Evolutionary conservation across 1,139 yeast species (phyloP), one percentile per base, ranked within the genome.

Genomic region (Zygosaccharomyces pseudobailii): DNA sequence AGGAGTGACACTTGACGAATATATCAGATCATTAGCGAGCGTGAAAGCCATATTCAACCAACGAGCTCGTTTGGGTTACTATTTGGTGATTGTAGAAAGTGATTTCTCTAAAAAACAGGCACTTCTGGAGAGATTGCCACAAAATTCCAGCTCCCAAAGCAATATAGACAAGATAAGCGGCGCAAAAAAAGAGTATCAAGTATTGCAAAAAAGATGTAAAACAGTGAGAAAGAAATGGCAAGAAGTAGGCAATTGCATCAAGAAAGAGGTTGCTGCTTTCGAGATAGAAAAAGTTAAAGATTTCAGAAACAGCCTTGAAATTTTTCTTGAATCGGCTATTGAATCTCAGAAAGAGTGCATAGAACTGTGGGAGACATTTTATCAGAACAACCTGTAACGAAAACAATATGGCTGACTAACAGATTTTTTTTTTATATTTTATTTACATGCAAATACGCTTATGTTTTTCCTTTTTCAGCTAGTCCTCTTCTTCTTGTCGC

Each of bases 291-390:
- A 84, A 60, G 78, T 89, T 42, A 82, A 79, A 42, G 98, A 92
- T 61, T 89, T 94, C 67, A 78, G 96, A 61, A 87, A 87, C 61
- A 79, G 90, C 53, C 88, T 92, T 49, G 99, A 92, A 68, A 83
- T 90, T 21, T 90, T 82, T 59, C 76, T 95, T 61, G 98, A 94
- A 66, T 81, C 94, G 50, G 81, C 95, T 22, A 87, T 90, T 43
- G 98, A 92, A 68, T 78, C 92, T 17, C 98, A 92, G 66, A 94
- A 92, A 70, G 97, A 89, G 65, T 82, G 92, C 30, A 92, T 92
- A 56, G 98, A 92, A 67, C 68, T 87, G 28, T 92, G 97, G 95
- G 97, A 92, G 68, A 86, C 96, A 0, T 92, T 86, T 58, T 84
- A 83, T 59, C 64, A 63, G 37, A 61, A 56, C 23, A 56, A 58